Base-by-base conservation (phyloP, 2,329 filamentous ascomycete species). In the Samsoniella hepiali region DNA sequence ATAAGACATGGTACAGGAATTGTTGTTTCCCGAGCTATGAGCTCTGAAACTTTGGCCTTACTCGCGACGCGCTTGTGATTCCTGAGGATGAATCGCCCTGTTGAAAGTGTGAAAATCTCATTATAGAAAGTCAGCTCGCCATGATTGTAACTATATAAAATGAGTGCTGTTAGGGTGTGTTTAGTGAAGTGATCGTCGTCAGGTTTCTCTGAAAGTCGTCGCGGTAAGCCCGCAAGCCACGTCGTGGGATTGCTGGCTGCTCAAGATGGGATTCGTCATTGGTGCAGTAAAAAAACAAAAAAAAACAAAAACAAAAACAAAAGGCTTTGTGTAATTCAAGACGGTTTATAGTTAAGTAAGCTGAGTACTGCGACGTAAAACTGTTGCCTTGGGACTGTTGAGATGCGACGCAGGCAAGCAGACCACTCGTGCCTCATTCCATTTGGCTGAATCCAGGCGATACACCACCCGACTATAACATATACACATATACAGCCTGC, bases 51-150 rank as follows among this genome's bases (percentile, higher is more conserved):
- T 13, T 58, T 66, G 44, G 59, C 65, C 29, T 67, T 64, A 38
- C 66, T 67, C 6, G 50, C 47, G 31, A 67, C 64, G 17, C 64
- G 65, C 45, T 67, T 64, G 31, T 65, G 64, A 54, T 67, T 64
- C 63, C 62, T 60, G 29, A 22, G 22, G 22, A 22, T 22, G 22
- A 22, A 22, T 22, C 22, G 22, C 22, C 22, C 22, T 22, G 22
- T 22, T 22, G 1, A 38, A 4, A 22, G 45, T 17, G 13, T 54
- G 11, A 22, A 10, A 50, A 34, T 29, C 27, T 15, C 5, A 17
- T 22, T 22, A 22, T 22, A 22, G 22, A 22, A 22, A 22, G 22
- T 22, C 22, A 22, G 22, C n/a, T 55, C 31, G 55, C 53, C 56
- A 63, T 22, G 56, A 45, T 40, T 61, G 58, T 8, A 36, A 49